phyloP scores from a whole-genome alignment of 495 filamentous ascomycete genomes.

The Talaromyces ruber region DNA sequence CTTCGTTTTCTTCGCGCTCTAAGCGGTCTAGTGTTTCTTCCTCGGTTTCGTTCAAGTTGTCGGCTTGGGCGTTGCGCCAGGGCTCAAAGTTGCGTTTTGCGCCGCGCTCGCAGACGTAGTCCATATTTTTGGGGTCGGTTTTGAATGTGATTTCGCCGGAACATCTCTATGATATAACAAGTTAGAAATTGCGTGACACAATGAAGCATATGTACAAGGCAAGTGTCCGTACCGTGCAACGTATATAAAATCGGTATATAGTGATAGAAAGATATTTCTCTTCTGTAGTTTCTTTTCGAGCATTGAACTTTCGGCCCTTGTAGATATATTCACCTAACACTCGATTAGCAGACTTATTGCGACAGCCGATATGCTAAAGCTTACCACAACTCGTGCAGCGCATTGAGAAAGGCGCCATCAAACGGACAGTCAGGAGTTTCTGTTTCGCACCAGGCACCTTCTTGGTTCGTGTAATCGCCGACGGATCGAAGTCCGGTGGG shows the following conservation, averaged over 20 bases:
- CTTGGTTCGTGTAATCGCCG: conserved; percentile 63
- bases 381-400: conserved; percentile 75
- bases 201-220: neutral
- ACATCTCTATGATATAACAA: conserved; percentile 41
- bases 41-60: conserved; percentile 64
- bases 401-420: conserved; percentile 97
- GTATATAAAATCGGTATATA: conserved; percentile 91
- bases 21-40: conserved; percentile 80
- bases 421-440: conserved; percentile 80
- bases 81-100: conserved; percentile 91
- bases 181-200: neutral
- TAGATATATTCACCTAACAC: conserved; percentile 73
- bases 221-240: conserved; percentile 71
- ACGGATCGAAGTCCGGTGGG: conserved; percentile 95
- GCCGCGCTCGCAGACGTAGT: conserved; percentile 80
- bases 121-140: conserved; percentile 90
- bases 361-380: neutral
- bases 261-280: conserved; percentile 85
- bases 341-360: neutral
- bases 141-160: conserved; percentile 85
- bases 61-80: conserved; percentile 54
- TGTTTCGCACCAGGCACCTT: conserved; percentile 38
- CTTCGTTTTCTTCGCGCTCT: conserved; percentile 60
- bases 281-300: conserved; percentile 86
- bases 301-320: conserved; percentile 94